phyloP scores from a whole-genome alignment of 2,329 filamentous ascomycete species.

The Scytalidium lignicola region DNA sequence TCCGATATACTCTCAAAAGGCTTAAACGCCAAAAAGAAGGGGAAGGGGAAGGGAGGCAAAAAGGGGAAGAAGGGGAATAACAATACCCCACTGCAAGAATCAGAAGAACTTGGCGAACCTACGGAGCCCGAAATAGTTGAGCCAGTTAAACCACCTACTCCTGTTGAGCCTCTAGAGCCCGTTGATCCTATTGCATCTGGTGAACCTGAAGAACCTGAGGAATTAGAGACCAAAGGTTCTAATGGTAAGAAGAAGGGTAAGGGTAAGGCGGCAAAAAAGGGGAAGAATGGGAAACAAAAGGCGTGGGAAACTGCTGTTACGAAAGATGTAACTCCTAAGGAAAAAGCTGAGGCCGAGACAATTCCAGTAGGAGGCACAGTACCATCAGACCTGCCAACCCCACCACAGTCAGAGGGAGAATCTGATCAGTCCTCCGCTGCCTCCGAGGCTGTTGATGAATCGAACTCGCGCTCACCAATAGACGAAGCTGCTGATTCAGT shows the following conservation, averaged over 20 bases:
- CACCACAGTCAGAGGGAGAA: not conserved
- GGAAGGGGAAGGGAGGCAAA: not conserved
- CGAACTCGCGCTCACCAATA: not conserved
- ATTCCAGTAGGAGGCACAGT: not conserved
- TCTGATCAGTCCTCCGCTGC: not conserved
- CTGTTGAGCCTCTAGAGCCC: not conserved
- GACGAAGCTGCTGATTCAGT: not conserved
- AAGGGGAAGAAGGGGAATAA: not conserved
- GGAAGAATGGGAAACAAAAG: constrained; percentile 9
- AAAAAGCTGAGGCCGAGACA: not conserved
- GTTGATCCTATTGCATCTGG: not conserved
- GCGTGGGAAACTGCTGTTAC: constrained; percentile 1
- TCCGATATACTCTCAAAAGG: too few relatives aligned
- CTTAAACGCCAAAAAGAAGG: too few relatives aligned
- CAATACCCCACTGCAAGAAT: not conserved
- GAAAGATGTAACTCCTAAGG: not conserved
- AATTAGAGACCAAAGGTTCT: not conserved
- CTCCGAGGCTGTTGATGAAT: not conserved
- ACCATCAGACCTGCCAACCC: not conserved
- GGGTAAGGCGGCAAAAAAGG: constrained; percentile 10
- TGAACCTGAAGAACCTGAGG: not conserved
- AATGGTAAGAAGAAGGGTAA: constrained; percentile 13
- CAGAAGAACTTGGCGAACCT: not conserved
- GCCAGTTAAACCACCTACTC: not conserved
- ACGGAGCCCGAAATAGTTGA: not conserved